These are phyloP conservation scores for Iris pallida DNA, from an alignment of 116 monocot genomes.

Conservation along the genomic window DNA sequence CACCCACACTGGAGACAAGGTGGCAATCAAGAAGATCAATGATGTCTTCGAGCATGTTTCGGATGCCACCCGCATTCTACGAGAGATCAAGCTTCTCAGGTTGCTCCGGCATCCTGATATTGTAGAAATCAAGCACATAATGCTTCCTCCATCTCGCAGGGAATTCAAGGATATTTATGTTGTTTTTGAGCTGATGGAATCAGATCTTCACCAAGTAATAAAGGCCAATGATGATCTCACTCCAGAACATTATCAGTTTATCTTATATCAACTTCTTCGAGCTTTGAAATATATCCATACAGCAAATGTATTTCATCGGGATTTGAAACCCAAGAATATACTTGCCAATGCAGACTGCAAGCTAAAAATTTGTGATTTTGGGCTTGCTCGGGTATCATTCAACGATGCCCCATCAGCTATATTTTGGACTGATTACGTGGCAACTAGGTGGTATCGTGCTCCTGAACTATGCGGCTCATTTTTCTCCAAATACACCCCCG, in stretches of 20 bases:
- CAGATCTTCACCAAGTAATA: slow-evolving; percentile 86
- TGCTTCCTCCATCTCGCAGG: slow-evolving; percentile 49
- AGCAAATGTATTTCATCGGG: slow-evolving; percentile 83
- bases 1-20: slow-evolving; percentile 61
- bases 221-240: slow-evolving; percentile 92
- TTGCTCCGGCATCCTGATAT: slow-evolving; percentile 24
- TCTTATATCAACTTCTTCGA: slow-evolving; percentile 80
- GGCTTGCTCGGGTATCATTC: slow-evolving; percentile 75
- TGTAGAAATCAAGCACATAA: slow-evolving; percentile 33
- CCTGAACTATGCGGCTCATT: slow-evolving; percentile 71
- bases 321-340: slow-evolving; percentile 66
- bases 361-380: slow-evolving; percentile 83
- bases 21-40: slow-evolving; percentile 93
- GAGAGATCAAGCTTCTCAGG: slow-evolving; percentile 33
- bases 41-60: slow-evolving; percentile 77
- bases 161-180: slow-evolving; percentile 89
- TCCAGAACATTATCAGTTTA: slow-evolving; percentile 73
- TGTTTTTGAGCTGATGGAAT: slow-evolving; percentile 86
- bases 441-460: slow-evolving; percentile 57
- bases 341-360: slow-evolving; percentile 73
- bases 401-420: slow-evolving; percentile 82
- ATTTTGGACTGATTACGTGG: slow-evolving; percentile 61
- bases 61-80: slow-evolving; percentile 24
- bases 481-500: slow-evolving; percentile 59
- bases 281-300: slow-evolving; percentile 66